phyloP scores from a whole-genome alignment of 768 basidiomycete genomes.

The Leucogyrophana mollusca region DNA sequence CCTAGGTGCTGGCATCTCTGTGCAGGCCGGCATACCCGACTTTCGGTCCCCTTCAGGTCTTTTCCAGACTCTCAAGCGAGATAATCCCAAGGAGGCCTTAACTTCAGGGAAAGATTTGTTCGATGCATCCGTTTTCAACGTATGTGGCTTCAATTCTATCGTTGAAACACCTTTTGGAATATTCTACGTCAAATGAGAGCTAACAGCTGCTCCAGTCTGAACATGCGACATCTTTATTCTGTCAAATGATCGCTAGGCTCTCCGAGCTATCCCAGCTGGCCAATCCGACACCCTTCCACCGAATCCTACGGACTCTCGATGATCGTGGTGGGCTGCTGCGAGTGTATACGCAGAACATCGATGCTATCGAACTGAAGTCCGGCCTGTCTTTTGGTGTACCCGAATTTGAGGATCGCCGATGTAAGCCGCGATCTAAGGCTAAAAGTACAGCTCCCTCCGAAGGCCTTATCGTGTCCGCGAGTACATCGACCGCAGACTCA shows the following conservation, averaged over 20 bases:
- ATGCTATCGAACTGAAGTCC: slow-evolving; percentile 83
- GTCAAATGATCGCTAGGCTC: slow-evolving; percentile 86
- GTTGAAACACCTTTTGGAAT: too few relatives aligned
- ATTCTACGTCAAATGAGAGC: background rate
- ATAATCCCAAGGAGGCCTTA: slow-evolving; percentile 71
- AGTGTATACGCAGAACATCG: slow-evolving; percentile 94
- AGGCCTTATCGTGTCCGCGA: slow-evolving; percentile 12
- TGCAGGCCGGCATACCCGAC: slow-evolving; percentile 86
- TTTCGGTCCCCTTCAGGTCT: slow-evolving; percentile 81
- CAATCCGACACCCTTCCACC: slow-evolving; percentile 79
- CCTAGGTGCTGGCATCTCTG: slow-evolving; percentile 85
- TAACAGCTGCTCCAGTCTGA: slow-evolving; percentile 53
- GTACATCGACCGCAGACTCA: slow-evolving; percentile 14
- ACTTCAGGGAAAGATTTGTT: slow-evolving; percentile 85
- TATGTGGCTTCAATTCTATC: too few relatives aligned
- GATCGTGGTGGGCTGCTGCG: slow-evolving; percentile 73
- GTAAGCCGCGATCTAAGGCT: slow-evolving; percentile 48
- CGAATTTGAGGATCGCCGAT: slow-evolving; percentile 57
- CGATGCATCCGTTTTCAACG: slow-evolving; percentile 87
- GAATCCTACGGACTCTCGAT: slow-evolving; percentile 71
- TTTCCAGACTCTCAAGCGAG: slow-evolving; percentile 74
- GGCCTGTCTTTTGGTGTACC: slow-evolving; percentile 88
- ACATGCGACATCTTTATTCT: slow-evolving; percentile 73
- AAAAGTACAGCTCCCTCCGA: slow-evolving; percentile 29
- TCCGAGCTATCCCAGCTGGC: slow-evolving; percentile 72